Percentiles rank a stretch among this genome's conserved stretches.
Evolutionary conservation across 352 stramenopile genomes (phyloP).

Genomic region (Pythium grandisporangium): DNA sequence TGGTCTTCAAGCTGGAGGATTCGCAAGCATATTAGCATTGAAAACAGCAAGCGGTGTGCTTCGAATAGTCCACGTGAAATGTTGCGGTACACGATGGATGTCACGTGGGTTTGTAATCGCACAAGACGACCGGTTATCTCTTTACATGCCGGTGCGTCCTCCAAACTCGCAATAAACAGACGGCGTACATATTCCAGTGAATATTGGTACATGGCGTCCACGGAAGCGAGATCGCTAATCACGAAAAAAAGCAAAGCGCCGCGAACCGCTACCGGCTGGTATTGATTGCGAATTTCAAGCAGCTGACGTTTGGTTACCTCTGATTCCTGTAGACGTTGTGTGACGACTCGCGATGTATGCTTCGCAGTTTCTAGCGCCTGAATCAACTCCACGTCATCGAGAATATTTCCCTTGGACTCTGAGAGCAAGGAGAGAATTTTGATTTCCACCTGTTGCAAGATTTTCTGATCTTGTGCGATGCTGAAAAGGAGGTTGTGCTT

Average conservation of each 20-base stretch:
- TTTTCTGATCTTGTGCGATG: constrained; percentile 85
- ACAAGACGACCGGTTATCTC: constrained; percentile 26
- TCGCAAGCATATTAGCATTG: constrained; percentile 41
- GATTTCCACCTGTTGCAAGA: constrained; percentile 87
- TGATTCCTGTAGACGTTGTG: constrained; percentile 39
- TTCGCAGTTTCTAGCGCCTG: constrained; percentile 55
- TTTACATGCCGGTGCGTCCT: constrained; percentile 18
- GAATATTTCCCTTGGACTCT: constrained; percentile 81
- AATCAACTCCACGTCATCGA: constrained; percentile 86
- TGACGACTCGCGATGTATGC: constrained; percentile 46
- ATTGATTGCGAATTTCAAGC: constrained; percentile 53
- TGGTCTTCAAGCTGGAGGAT: constrained; percentile 35
- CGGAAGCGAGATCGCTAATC: constrained; percentile 34
- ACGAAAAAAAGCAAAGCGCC: constrained; percentile 69
- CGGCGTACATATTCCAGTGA: constrained; percentile 65
- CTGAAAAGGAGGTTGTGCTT: constrained; percentile 80
- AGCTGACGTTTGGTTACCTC: constrained; percentile 53
- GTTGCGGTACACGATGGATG: constrained; percentile 51
- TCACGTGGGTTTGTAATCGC: constrained; percentile 32
- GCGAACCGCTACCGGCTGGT: constrained; percentile 33
- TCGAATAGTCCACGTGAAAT: constrained; percentile 67
- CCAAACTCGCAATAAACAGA: constrained; percentile 53
- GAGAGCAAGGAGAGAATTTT: constrained; percentile 86
- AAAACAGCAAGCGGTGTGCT: constrained; percentile 54
- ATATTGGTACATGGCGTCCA: constrained; percentile 80